Percentiles rank a stretch among this genome's conserved stretches.
phyloP scores from a whole-genome alignment of 257 asterid species.

The Lantana camara region DNA sequence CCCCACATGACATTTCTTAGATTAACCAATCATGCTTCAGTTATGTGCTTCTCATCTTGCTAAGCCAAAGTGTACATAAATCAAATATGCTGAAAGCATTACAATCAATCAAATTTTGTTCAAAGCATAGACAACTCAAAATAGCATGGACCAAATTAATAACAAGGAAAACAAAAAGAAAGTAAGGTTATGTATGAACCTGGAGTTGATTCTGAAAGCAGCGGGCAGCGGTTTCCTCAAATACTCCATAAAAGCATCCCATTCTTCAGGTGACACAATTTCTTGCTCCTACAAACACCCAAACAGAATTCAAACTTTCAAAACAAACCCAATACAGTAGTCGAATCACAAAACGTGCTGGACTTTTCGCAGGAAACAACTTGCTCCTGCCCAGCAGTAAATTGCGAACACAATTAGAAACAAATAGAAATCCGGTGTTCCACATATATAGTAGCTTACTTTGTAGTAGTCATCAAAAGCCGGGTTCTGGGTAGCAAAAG shows the following conservation, averaged over 20 bases:
- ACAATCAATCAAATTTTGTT: neutral
- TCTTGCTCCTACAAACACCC: slow-evolving; percentile 64
- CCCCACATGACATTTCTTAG: too few relatives aligned
- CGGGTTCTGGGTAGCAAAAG: slow-evolving; percentile 65
- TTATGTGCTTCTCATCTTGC: neutral
- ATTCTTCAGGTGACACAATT: slow-evolving; percentile 71
- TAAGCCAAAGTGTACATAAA: slow-evolving; percentile 4
- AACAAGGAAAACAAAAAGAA: too few relatives aligned
- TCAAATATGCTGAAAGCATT: neutral
- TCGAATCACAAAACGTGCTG: neutral
- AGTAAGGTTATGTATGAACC: too few relatives aligned
- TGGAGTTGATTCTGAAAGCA: slow-evolving; percentile 92
- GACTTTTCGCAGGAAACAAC: neutral
- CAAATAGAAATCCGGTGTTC: neutral
- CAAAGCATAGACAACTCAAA: neutral
- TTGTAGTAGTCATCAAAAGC: slow-evolving; percentile 88
- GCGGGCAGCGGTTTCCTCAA: slow-evolving; percentile 80
- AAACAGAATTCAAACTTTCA: slow-evolving; percentile 8
- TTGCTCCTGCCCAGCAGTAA: neutral
- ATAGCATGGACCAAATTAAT: neutral
- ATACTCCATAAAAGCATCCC: slow-evolving; percentile 73
- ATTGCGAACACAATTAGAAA: neutral
- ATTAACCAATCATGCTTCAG: neutral
- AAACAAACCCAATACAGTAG: neutral
- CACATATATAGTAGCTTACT: slow-evolving; percentile 36